Percentiles rank a stretch among this genome's conserved stretches.
phyloP scores from a whole-genome alignment of 495 filamentous ascomycete genomes.

The Podospora sp. region DNA sequence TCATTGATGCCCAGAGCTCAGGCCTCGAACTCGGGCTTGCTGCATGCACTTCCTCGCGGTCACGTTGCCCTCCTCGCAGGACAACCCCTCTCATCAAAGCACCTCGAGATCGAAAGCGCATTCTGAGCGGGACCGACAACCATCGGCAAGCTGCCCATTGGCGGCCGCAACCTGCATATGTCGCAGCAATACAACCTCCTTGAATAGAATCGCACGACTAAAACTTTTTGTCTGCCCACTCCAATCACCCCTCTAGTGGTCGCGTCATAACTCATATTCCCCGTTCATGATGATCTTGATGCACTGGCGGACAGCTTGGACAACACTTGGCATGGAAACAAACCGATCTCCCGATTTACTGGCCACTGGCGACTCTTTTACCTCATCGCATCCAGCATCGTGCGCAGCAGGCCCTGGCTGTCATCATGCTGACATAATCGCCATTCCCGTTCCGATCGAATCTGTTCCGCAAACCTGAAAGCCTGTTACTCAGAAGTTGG shows the following conservation, averaged over 20 bases:
- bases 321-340: not conserved
- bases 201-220: not conserved
- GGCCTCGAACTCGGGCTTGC: not conserved
- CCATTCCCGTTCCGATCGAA: not conserved
- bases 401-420: too few relatives aligned
- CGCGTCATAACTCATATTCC: not conserved
- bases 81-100: not conserved
- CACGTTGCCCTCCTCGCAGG: not conserved
- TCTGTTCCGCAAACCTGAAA: not conserved
- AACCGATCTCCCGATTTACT: not conserved
- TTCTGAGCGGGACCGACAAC: not conserved
- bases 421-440: not conserved
- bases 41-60: constrained; percentile 11
- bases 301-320: not conserved
- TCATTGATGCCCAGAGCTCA: not conserved
- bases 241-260: not conserved
- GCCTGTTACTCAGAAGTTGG: too few relatives aligned
- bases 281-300: not conserved
- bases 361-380: not conserved
- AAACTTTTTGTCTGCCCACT: not conserved
- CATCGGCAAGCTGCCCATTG: not conserved
- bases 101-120: not conserved
- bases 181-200: not conserved
- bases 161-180: not conserved
- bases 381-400: too few relatives aligned